Conservation (phyloP, 768 basidiomycete species). For the Porphyrellus cyaneotinctus region DNA sequence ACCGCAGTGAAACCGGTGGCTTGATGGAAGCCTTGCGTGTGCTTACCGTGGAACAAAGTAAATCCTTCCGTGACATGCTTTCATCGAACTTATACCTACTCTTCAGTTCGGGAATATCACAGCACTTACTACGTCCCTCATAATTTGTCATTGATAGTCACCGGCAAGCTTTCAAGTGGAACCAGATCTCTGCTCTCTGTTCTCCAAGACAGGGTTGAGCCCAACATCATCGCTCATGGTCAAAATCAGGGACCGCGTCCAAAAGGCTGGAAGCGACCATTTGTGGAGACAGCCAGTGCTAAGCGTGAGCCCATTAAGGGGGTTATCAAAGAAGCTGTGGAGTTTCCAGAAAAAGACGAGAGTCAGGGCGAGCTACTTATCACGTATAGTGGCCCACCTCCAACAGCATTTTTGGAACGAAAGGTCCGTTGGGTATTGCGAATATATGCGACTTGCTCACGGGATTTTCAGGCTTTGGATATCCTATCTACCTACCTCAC, state of each 20-base stretch:
- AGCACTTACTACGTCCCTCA: conserved; percentile 88
- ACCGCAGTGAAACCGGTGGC: conserved; percentile 96
- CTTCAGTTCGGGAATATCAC: conserved; percentile 84
- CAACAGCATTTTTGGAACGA: conserved; percentile 64
- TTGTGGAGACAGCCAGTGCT: conserved; percentile 82
- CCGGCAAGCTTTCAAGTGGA: conserved; percentile 79
- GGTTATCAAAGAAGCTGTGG: conserved; percentile 61
- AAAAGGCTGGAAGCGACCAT: conserved; percentile 87
- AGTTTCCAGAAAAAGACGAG: conserved; percentile 97
- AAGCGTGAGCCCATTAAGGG: conserved; percentile 48
- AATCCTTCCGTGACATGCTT: conserved; percentile 13
- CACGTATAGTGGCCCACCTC: conserved; percentile 73
- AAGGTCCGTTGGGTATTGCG: conserved; percentile 42
- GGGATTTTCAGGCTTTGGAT: conserved; percentile 65
- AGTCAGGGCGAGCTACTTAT: conserved; percentile 85
- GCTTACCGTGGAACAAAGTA: conserved; percentile 86
- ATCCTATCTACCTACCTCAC: conserved; percentile 86
- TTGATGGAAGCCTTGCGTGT: conserved; percentile 87
- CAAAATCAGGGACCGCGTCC: conserved; percentile 70
- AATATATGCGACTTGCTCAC: not conserved
- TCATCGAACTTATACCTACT: conserved; percentile 13
- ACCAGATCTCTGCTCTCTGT: conserved; percentile 75
- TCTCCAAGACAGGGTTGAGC: conserved; percentile 80
- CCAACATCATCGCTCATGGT: conserved; percentile 69
- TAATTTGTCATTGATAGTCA: conserved; percentile 84